A percentile compares a stretch with the other conserved stretches of the same genome.
phyloP scores from a whole-genome alignment of 176 grass and related monocot genomes.

The Zea luxurians region DNA sequence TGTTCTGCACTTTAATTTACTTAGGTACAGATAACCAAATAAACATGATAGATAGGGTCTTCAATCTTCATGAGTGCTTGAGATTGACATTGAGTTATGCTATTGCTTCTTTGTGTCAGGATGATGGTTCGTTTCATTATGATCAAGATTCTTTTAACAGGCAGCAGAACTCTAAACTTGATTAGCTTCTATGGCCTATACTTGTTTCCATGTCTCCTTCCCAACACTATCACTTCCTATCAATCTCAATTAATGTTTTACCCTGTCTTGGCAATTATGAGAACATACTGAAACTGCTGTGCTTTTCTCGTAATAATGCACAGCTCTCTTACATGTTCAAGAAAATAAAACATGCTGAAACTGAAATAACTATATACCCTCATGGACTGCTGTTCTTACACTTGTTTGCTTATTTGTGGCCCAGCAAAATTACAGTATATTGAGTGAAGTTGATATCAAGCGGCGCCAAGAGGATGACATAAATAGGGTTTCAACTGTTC shows the following conservation, averaged over 20 bases:
- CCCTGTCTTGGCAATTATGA: not conserved
- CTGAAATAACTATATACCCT: conserved; percentile 23
- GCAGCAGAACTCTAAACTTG: not conserved
- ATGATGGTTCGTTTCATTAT: not conserved
- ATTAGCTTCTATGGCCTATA: conserved; percentile 7
- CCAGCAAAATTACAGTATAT: conserved; percentile 92
- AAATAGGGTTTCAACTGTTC: conserved; percentile 93
- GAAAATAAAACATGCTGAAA: not conserved
- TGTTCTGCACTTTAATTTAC: not conserved
- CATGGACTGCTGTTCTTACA: conserved; percentile 23
- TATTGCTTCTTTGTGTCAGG: not conserved
- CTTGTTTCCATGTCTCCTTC: not conserved
- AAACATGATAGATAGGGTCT: conserved; percentile 1
- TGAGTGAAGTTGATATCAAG: conserved; percentile 81
- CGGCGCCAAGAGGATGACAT: conserved; percentile 89
- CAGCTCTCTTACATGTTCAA: not conserved
- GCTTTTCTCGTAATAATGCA: not conserved
- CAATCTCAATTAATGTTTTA: conserved; percentile 1
- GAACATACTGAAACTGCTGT: not conserved
- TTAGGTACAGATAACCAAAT: not conserved
- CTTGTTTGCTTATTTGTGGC: conserved; percentile 36
- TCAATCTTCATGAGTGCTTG: not conserved
- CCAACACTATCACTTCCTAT: not conserved
- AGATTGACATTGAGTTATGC: not conserved
- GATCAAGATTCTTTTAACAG: not conserved